phyloP scores from a whole-genome alignment of 352 stramenopile species.

The Phytophthora pseudosyringae region DNA sequence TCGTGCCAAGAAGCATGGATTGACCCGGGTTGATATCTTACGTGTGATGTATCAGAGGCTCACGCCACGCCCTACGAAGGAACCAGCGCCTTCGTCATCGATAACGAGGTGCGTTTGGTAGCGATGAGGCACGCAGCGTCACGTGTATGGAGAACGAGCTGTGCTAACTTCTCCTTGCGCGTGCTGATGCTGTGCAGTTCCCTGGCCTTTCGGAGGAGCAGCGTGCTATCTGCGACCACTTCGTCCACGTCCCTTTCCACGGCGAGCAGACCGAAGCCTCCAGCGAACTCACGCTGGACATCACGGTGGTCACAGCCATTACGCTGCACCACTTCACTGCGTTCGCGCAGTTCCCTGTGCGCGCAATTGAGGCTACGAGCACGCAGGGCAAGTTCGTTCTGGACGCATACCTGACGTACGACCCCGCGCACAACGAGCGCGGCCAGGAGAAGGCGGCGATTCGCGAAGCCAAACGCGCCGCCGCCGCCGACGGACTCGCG shows the following conservation, averaged over 20 bases:
- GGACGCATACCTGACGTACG: constrained; percentile 62
- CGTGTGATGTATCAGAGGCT: constrained; percentile 42
- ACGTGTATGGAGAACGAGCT: neutral
- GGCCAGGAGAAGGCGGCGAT: constrained; percentile 48
- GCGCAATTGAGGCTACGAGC: constrained; percentile 62
- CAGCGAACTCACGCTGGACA: constrained; percentile 51
- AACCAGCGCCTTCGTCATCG: constrained; percentile 75
- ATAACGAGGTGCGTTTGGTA: constrained; percentile 61
- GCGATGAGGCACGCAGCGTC: constrained; percentile 1
- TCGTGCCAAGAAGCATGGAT: constrained; percentile 4
- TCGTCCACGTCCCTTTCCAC: constrained; percentile 67
- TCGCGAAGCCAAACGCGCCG: constrained; percentile 54
- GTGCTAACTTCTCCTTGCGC: neutral
- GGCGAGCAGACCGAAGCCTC: constrained; percentile 48
- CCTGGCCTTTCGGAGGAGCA: constrained; percentile 64
- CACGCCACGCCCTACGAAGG: constrained; percentile 56
- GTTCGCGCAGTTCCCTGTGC: constrained; percentile 64
- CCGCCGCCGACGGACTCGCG: constrained; percentile 49
- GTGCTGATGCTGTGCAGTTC: constrained; percentile 33
- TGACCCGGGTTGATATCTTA: constrained; percentile 14
- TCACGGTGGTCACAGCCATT: constrained; percentile 70
- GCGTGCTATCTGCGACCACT: constrained; percentile 67
- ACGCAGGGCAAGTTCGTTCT: constrained; percentile 84
- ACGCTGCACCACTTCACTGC: constrained; percentile 73
- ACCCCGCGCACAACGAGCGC: constrained; percentile 36